Conservation (phyloP, 2,329 filamentous ascomycete genomes). For the Alternaria ethzedia region DNA sequence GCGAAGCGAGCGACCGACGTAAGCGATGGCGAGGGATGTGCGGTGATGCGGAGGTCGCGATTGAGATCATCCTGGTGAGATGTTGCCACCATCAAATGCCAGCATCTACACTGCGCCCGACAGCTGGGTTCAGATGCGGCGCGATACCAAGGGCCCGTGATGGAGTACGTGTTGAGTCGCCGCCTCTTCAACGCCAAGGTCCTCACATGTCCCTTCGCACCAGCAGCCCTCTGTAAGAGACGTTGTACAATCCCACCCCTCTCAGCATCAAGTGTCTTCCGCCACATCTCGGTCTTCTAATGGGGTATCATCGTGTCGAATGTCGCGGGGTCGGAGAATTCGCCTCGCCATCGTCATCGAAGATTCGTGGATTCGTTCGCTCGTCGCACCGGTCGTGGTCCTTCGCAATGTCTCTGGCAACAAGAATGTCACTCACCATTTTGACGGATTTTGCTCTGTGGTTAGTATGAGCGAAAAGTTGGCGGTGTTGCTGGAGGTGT, state of each 20-base stretch:
- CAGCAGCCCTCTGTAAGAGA: not conserved
- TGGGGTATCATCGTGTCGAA: not conserved
- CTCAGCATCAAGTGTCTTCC: not conserved
- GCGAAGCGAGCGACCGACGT: slow-evolving; percentile 12
- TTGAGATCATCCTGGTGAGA: not conserved
- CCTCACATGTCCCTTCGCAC: not conserved
- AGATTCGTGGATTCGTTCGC: slow-evolving; percentile 25
- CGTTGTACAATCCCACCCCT: not conserved
- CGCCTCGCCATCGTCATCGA: slow-evolving; percentile 30
- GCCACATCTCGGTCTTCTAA: not conserved
- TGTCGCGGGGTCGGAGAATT: slow-evolving; percentile 19
- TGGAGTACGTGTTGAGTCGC: not conserved
- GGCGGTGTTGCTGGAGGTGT: slow-evolving; percentile 42
- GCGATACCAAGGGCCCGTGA: not conserved
- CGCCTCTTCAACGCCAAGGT: not conserved
- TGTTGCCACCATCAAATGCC: not conserved
- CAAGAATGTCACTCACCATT: slow-evolving; percentile 44
- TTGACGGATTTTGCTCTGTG: slow-evolving; percentile 49
- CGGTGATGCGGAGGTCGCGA: not conserved
- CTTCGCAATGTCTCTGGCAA: not conserved
- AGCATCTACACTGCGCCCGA: not conserved
- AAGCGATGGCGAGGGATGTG: not conserved
- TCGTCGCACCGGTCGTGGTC: slow-evolving; percentile 33
- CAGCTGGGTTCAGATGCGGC: not conserved
- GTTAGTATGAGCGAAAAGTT: slow-evolving; percentile 44